Evolutionary conservation across 306 rosid species (phyloP).

Genomic region (Cucumis sativus): DNA sequence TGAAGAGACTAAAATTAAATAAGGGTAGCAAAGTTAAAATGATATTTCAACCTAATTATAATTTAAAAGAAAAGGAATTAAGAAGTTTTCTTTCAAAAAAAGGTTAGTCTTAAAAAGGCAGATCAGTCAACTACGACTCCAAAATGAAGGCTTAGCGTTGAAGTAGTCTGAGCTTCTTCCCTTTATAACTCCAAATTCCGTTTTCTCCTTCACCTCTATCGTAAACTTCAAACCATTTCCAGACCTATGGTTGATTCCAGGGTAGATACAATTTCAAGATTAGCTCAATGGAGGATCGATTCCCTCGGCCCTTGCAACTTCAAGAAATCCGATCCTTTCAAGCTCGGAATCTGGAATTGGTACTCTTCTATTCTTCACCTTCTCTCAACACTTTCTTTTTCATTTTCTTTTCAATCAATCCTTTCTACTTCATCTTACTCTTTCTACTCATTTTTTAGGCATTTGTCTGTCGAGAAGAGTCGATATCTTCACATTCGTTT

Average conservation of each 20-base stretch:
- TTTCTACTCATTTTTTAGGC: conserved; percentile 25
- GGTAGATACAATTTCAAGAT: conserved; percentile 54
- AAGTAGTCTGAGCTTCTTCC: neutral
- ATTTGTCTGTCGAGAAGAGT: conserved; percentile 56
- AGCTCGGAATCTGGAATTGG: conserved; percentile 92
- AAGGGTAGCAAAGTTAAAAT: too few species aligned
- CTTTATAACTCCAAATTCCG: neutral
- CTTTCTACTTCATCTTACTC: neutral
- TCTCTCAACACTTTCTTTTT: neutral
- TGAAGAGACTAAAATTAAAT: too few species aligned
- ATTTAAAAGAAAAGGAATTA: too few species aligned
- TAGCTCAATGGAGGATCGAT: conserved; percentile 83
- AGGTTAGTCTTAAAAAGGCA: too few species aligned
- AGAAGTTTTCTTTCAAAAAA: too few species aligned
- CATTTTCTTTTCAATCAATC: neutral
- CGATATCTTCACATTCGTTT: conserved; percentile 50
- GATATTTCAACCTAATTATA: too few species aligned
- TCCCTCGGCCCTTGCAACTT: conserved; percentile 51
- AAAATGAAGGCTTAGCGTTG: neutral
- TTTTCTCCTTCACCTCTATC: neutral
- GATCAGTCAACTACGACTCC: too few species aligned
- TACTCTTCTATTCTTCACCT: neutral
- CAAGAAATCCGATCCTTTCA: conserved; percentile 69
- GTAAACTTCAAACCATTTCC: neutral
- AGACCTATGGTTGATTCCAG: conserved; percentile 45